Conservation (phyloP, 2,329 filamentous ascomycete genomes). For the Diaporthe nobilis region DNA sequence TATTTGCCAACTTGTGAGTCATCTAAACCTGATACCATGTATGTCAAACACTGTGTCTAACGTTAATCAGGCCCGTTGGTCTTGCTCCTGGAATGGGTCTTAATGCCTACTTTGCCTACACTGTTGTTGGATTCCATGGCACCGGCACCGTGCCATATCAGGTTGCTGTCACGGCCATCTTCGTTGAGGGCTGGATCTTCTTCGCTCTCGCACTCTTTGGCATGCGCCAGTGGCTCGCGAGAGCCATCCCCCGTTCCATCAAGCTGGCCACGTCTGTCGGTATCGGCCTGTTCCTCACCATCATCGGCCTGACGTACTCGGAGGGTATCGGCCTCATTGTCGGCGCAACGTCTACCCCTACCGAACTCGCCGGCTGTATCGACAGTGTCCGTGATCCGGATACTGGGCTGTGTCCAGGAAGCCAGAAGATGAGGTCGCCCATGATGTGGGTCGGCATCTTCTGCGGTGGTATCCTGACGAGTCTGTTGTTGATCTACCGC, state of each 20-base stretch:
- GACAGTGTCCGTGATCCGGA: slow-evolving; percentile 55
- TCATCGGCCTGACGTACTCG: slow-evolving; percentile 83
- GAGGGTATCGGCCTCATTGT: slow-evolving; percentile 86
- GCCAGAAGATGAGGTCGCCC: slow-evolving; percentile 84
- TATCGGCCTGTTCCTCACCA: slow-evolving; percentile 85
- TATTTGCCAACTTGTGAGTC: slow-evolving; percentile 80
- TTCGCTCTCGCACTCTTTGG: slow-evolving; percentile 84
- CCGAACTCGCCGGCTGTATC: slow-evolving; percentile 81
- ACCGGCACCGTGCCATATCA: slow-evolving; percentile 80
- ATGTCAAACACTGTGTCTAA: slow-evolving; percentile 7
- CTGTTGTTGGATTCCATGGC: slow-evolving; percentile 83
- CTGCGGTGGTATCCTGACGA: slow-evolving; percentile 85
- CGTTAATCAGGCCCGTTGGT: slow-evolving; percentile 68
- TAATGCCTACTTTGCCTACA: slow-evolving; percentile 90
- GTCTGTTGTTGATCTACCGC: slow-evolving; percentile 85
- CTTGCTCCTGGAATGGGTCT: slow-evolving; percentile 84
- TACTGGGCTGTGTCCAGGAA: slow-evolving; percentile 72
- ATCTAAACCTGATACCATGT: neutral
- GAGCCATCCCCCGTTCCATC: slow-evolving; percentile 85
- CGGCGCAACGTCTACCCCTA: slow-evolving; percentile 76
- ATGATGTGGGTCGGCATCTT: slow-evolving; percentile 93
- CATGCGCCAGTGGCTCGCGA: slow-evolving; percentile 89
- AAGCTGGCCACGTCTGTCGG: slow-evolving; percentile 90
- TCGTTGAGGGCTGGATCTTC: slow-evolving; percentile 90
- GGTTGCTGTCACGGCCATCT: slow-evolving; percentile 86